Evolutionary conservation across 495 filamentous ascomycete genomes (phyloP), one percentile per base, ranked within the genome.

Genomic region (Daldinia caldariorum): DNA sequence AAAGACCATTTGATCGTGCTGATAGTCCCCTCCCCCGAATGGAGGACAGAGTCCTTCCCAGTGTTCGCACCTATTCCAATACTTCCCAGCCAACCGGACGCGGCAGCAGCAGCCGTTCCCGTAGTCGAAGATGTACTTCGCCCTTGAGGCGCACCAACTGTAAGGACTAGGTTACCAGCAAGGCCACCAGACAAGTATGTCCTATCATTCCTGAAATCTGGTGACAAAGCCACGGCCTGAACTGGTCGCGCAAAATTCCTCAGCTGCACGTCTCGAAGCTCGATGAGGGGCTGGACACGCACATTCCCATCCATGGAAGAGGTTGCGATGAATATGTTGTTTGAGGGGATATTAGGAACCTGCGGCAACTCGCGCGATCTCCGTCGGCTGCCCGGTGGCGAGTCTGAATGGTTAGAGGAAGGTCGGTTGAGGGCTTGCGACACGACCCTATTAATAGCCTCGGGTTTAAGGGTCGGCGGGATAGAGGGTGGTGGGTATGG

Each of bases 231-330:
- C 14, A 99, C 91, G 12, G 93, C 90, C 70, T 96, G 92, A 6
- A 99, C 86, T 0, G 96, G 95, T 18, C 95, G 86, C 1, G 93
- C 93, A 82, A 97, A 99, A 75, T 97, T 97, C 45, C 97, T 89
- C 32, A 97, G 79, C 37, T 90, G 87, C 4, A 97, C 93, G 79
- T 98, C 95, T 56, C 85, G 86, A 16, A 84, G 66, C 63, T 89
- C 87, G 10, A 93, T 83, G 35, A 98, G 76, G 1, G 94, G 96
- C 49, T 90, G 87, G 20, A 98, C 86, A 66, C 95, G 97, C 8
- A 98, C 91, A 70, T 97, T 94, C 29, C 95, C 95, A 76, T 99
- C 95, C 71, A 97, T 93, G 0, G 96, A 98, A 14, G 96, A 92
- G 2, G 93, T 94, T 2, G 90, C 95, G 66, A 98, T 93, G 79